These are phyloP conservation scores for Paratinospora sagittata DNA, from an alignment of 164 flowering plant genomes.

Conservation along the genomic window DNA sequence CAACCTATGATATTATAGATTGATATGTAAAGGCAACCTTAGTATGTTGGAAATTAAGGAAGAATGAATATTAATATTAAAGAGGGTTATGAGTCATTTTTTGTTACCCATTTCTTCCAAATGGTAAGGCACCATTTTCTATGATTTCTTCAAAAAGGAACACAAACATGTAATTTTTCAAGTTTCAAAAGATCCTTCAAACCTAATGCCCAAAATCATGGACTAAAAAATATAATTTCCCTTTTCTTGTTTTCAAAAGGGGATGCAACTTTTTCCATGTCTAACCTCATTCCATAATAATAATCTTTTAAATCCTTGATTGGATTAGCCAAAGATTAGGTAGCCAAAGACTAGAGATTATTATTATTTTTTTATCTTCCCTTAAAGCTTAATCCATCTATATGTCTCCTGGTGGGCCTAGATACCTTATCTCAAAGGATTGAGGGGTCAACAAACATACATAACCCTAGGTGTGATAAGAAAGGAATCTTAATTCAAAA, in stretches of 20 bases:
- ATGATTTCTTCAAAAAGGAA: too few species aligned
- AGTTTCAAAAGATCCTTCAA: background rate
- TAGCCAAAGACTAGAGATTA: background rate
- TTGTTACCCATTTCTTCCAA: too few species aligned
- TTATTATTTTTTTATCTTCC: background rate
- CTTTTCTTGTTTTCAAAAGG: background rate
- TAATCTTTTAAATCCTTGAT: background rate
- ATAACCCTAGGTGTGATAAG: background rate
- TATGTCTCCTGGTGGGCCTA: background rate
- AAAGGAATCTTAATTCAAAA: constrained; percentile 1
- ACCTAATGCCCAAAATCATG: background rate
- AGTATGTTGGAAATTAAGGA: too few species aligned
- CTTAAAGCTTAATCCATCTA: constrained; percentile 1
- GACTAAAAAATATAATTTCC: background rate
- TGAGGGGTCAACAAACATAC: background rate
- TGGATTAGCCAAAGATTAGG: constrained; percentile 4
- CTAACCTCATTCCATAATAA: background rate
- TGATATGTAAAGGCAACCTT: too few species aligned
- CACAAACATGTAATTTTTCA: background rate
- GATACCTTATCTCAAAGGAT: constrained; percentile 1
- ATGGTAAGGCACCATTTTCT: too few species aligned
- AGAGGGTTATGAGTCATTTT: too few species aligned
- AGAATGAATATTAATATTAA: too few species aligned
- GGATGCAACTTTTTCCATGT: background rate
- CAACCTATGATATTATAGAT: too few species aligned